Evolutionary conservation across 1,139 yeast species (phyloP), one percentile per base, ranked within the genome.

Genomic region (Meyerozyma sp.): DNA sequence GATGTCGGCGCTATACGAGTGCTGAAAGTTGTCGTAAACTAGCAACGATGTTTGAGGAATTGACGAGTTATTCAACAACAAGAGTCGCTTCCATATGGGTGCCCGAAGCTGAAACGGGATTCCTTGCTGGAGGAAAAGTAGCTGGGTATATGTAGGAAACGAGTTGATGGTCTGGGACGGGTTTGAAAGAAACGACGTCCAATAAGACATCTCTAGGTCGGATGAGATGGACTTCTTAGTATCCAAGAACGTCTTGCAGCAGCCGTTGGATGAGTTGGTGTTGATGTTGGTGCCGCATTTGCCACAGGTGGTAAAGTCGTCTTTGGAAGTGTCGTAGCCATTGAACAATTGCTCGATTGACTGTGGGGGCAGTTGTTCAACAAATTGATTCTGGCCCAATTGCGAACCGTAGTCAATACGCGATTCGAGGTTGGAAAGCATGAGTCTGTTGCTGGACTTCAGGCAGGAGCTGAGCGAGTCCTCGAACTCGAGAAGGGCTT

Each of bases 71-170:
- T 59, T 60, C 37, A 70, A 58, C 40, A 70, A 54, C 39, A 69
- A 60, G 42, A 70, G 48, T 45, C 65, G 62, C 42, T 56, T 58
- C 77, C 77, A 72, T 7, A 70, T 58, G n/a, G 55, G 41, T 1
- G 66, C 53, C 44, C 77, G 55, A 27, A 72, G 51, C 46, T 65
- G 71, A 44, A 57, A 60, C 9, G 77, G 77, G 16, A 72, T 59
- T 3, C 75, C 74, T 44, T 68, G 73, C 44, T 68, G 68, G 42
- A 70, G 55, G 44, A 70, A 63, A 27, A 68, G 55, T 49, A 69
- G 62, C 49, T 72, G 69, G 9, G 79, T 68, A 49, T 72, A 75
- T 53, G 69, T 62, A 4, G 82, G 81, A 35, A 76, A 60, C 1
- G 76, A 66, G 42, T 70, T 63, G 43, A 74, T 63, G 27, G 81